Evolutionary conservation across 108 stramenopile species (phyloP).

Genomic region (Pseudonitzschia multistriata): DNA sequence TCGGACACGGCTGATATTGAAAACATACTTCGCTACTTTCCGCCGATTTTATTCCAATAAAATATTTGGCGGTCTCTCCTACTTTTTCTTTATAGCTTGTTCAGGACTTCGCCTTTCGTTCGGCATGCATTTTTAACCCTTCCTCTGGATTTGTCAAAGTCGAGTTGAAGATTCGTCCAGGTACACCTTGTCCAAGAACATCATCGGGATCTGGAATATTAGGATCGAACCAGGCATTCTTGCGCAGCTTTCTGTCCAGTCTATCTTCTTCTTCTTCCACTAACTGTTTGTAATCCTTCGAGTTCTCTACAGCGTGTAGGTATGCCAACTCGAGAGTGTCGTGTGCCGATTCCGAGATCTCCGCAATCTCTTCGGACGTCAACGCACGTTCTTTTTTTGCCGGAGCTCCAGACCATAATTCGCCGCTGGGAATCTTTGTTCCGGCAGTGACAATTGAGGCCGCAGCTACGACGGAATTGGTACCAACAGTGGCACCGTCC

Average conservation of each 20-base stretch:
- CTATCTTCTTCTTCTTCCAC: conserved; percentile 64
- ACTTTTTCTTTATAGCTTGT: conserved; percentile 1
- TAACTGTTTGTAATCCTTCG: conserved; percentile 76
- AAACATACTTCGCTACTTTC: neutral
- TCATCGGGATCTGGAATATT: conserved; percentile 65
- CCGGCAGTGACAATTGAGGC: conserved; percentile 86
- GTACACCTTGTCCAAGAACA: conserved; percentile 78
- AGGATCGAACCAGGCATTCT: conserved; percentile 55
- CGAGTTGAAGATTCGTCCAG: conserved; percentile 86
- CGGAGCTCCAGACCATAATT: conserved; percentile 91
- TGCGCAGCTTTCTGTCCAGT: conserved; percentile 54
- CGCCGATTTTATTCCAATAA: neutral
- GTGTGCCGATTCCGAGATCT: conserved; percentile 43
- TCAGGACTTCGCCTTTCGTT: conserved; percentile 10
- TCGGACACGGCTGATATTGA: neutral
- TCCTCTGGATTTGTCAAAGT: conserved; percentile 80
- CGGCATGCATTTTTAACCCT: conserved; percentile 53
- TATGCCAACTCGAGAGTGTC: conserved; percentile 60
- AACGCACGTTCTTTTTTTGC: conserved; percentile 87
- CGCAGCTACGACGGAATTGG: conserved; percentile 73
- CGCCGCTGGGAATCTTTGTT: conserved; percentile 67
- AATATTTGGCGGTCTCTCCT: neutral
- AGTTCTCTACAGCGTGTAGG: conserved; percentile 73
- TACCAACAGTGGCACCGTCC: conserved; percentile 85
- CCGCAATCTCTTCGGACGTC: conserved; percentile 67